These are phyloP conservation scores for Dryas drummondii DNA, from an alignment of 306 rosid genomes.

Conservation along the genomic window DNA sequence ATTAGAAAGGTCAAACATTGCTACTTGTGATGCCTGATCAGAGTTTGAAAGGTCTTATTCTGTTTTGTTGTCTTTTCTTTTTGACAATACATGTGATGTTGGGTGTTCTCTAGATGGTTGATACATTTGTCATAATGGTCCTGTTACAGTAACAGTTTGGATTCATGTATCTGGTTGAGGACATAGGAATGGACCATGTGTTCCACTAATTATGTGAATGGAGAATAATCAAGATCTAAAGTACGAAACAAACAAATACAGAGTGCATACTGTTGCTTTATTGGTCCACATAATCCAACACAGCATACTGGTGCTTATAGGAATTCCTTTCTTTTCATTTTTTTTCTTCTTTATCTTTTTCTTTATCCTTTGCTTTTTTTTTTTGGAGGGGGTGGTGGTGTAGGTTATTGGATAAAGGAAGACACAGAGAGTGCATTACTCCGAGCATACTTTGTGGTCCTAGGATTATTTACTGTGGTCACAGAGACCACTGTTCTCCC, in stretches of 20 bases:
- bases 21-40: not conserved
- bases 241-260: too few relatives aligned
- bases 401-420: too few relatives aligned
- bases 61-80: not conserved
- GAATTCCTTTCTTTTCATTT: not conserved
- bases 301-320: not conserved
- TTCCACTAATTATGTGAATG: not conserved
- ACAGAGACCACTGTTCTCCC: not conserved
- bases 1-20: conserved; percentile 5
- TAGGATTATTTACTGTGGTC: not conserved
- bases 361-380: too few relatives aligned
- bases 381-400: too few relatives aligned
- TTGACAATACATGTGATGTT: not conserved
- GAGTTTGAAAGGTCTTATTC: not conserved
- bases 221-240: not conserved
- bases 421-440: too few relatives aligned
- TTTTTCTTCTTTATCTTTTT: not conserved
- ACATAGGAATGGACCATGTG: not conserved
- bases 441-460: too few relatives aligned
- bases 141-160: not conserved
- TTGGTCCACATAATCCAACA: not conserved
- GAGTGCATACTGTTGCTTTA: not conserved
- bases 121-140: not conserved
- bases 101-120: not conserved
- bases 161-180: not conserved